These are phyloP conservation scores for Ustilaginoidea virens DNA, from an alignment of 2,329 filamentous ascomycete genomes.

Conservation along the genomic window DNA sequence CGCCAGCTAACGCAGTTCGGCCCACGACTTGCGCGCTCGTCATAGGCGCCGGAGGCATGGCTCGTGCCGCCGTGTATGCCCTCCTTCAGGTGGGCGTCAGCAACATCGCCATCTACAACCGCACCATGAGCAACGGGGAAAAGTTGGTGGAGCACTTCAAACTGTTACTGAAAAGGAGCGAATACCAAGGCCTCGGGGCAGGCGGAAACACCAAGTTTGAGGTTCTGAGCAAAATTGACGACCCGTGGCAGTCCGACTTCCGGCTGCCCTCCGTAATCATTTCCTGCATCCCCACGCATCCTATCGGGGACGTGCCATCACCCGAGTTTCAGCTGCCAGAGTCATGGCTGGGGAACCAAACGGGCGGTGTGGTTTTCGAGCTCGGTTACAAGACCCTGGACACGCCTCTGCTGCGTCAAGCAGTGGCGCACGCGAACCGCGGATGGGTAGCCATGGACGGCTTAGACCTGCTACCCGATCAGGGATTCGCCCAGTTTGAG, in stretches of 20 bases:
- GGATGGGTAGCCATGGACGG: conserved; percentile 67
- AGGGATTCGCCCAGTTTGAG: conserved; percentile 71
- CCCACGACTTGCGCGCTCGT: conserved; percentile 40
- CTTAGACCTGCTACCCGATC: conserved; percentile 60
- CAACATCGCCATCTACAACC: conserved; percentile 61
- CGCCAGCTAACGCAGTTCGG: conserved; percentile 52
- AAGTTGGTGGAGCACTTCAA: conserved; percentile 56
- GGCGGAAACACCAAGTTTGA: conserved; percentile 32
- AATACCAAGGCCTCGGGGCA: conserved; percentile 26
- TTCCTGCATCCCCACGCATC: conserved; percentile 60
- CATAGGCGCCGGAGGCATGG: conserved; percentile 60
- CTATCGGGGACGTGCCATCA: conserved; percentile 45
- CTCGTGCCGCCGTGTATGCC: conserved; percentile 60
- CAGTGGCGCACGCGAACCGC: conserved; percentile 39
- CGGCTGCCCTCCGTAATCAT: conserved; percentile 58
- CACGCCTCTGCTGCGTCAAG: conserved; percentile 55
- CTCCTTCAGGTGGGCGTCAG: conserved; percentile 64
- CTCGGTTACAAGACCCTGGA: conserved; percentile 59
- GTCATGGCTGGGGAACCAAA: conserved; percentile 56
- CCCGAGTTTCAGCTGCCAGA: conserved; percentile 55
- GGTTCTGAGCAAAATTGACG: conserved; percentile 41
- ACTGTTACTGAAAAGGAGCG: conserved; percentile 29
- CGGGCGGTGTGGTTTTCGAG: conserved; percentile 63
- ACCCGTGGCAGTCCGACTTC: conserved; percentile 49
- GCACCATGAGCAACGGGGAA: conserved; percentile 50